These are phyloP conservation scores for Daedaleopsis sinensis DNA, from an alignment of 768 basidiomycete genomes.

Conservation along the genomic window DNA sequence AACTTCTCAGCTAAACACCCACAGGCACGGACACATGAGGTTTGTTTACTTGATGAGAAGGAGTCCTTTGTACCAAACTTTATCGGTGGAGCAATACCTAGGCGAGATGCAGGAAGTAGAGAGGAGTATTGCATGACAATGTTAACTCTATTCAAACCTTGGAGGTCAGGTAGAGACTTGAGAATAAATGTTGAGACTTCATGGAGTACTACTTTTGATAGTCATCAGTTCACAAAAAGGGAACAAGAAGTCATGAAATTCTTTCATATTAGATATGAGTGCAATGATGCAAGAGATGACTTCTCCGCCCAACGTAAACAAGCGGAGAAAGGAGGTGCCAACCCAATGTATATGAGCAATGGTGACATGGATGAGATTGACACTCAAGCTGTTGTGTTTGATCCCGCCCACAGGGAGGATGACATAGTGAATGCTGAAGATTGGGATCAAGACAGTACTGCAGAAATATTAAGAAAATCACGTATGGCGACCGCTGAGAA, in stretches of 20 bases:
- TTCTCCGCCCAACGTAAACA: background rate
- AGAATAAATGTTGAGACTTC: slow-evolving; percentile 17
- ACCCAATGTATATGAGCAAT: background rate
- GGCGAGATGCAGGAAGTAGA: slow-evolving; percentile 30
- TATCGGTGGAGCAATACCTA: slow-evolving; percentile 27
- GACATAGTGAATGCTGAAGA: too few relatives aligned
- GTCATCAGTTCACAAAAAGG: background rate
- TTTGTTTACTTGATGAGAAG: background rate
- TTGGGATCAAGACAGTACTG: too few relatives aligned
- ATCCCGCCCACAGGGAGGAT: background rate
- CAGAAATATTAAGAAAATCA: too few relatives aligned
- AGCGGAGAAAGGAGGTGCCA: background rate
- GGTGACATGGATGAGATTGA: background rate
- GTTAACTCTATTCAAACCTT: slow-evolving; percentile 39
- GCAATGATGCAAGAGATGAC: slow-evolving; percentile 12
- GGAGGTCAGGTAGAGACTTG: slow-evolving; percentile 33
- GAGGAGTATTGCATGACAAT: slow-evolving; percentile 38
- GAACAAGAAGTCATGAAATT: slow-evolving; percentile 7
- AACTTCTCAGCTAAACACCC: background rate
- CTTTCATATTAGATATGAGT: slow-evolving; percentile 11
- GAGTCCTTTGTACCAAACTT: slow-evolving; percentile 32
- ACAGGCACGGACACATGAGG: background rate
- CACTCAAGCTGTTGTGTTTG: background rate
- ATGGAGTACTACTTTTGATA: slow-evolving; percentile 5
- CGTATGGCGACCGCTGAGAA: too few relatives aligned